Percentiles rank a stretch among this genome's conserved stretches.
Conservation (phyloP, 2,329 filamentous ascomycete species). For the Macroventuria anomochaeta region DNA sequence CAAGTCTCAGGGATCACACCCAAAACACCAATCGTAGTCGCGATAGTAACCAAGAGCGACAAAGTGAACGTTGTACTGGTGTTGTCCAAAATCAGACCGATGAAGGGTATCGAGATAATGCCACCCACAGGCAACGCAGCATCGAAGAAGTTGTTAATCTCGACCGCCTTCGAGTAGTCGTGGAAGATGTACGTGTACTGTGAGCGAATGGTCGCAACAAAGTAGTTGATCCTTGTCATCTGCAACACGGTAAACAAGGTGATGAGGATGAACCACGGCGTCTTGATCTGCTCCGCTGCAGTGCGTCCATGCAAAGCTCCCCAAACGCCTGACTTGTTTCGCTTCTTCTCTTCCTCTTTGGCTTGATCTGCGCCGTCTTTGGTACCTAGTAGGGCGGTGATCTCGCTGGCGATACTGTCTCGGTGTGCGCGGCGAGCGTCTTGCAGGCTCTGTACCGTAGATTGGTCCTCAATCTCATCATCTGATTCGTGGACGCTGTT, state of each 20-base stretch:
- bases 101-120: conserved; percentile 84
- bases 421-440: conserved; percentile 65
- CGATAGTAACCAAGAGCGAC: conserved; percentile 69
- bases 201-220: conserved; percentile 83
- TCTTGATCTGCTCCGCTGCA: conserved; percentile 74
- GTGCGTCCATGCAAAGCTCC: conserved; percentile 79
- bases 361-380: conserved; percentile 68
- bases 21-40: conserved; percentile 77
- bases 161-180: conserved; percentile 65
- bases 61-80: conserved; percentile 76
- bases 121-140: conserved; percentile 83
- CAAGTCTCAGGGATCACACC: conserved; percentile 74
- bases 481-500: conserved; percentile 61
- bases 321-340: conserved; percentile 79
- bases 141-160: conserved; percentile 86
- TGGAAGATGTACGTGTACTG: conserved; percentile 81
- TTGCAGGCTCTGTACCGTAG: conserved; percentile 56
- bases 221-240: conserved; percentile 86
- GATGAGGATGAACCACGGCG: conserved; percentile 85
- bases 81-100: conserved; percentile 79
- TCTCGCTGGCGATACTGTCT: conserved; percentile 70
- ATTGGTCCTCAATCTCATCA: conserved; percentile 58
- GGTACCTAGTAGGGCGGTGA: conserved; percentile 75
- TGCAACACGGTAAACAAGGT: conserved; percentile 74
- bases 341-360: conserved; percentile 70